A percentile compares a stretch with the other conserved stretches of the same genome.
phyloP scores from a whole-genome alignment of 768 basidiomycete species.

The Trichaptum fuscoviolaceum region DNA sequence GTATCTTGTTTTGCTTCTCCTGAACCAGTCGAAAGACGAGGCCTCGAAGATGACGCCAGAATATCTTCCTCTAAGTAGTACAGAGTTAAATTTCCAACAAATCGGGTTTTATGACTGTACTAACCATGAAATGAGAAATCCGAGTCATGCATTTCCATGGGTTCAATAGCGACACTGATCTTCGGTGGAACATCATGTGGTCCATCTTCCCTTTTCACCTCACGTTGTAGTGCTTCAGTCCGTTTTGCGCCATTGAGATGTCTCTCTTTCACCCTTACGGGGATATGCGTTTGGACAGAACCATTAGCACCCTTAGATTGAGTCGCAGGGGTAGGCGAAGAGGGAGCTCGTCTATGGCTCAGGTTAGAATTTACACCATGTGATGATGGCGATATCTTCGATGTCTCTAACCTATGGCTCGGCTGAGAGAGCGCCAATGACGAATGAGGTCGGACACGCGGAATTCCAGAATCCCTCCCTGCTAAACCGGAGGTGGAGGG shows the following conservation, averaged over 20 bases:
- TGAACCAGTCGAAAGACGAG: background rate
- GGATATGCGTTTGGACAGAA: background rate
- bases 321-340: background rate
- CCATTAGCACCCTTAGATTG: background rate
- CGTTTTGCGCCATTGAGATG: background rate
- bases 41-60: background rate
- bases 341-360: background rate
- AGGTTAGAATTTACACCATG: background rate
- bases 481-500: background rate
- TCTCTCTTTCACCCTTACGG: background rate
- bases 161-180: background rate
- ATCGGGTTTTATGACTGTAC: background rate
- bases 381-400: background rate
- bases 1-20: slow-evolving; percentile 6
- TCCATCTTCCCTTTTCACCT: background rate
- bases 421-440: background rate
- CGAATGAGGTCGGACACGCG: background rate
- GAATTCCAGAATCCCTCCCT: background rate
- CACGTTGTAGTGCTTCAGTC: background rate
- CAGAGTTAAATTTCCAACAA: background rate
- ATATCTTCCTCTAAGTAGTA: background rate
- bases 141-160: background rate
- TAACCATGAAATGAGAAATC: background rate
- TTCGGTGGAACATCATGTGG: background rate
- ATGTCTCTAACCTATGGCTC: background rate